A percentile compares a stretch with the other conserved stretches of the same genome.
Evolutionary conservation across 2,329 filamentous ascomycete species (phyloP).

Genomic region (Acrocalymma vagum): DNA sequence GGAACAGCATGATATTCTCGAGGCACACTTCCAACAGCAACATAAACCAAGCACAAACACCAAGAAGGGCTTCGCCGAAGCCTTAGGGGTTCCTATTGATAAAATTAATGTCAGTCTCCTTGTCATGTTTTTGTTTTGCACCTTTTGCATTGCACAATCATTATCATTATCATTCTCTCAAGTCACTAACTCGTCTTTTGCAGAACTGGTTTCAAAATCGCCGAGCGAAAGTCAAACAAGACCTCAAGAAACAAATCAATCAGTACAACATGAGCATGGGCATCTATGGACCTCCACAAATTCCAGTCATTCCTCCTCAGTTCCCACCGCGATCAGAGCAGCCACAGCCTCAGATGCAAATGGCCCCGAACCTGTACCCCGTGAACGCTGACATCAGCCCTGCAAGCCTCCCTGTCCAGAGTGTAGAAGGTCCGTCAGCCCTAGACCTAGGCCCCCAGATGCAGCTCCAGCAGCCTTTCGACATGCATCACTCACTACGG

Average conservation of each 20-base stretch:
- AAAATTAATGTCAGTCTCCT: constrained; percentile 61
- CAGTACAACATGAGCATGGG: constrained; percentile 46
- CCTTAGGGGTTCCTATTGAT: constrained; percentile 58
- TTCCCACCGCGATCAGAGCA: constrained; percentile 21
- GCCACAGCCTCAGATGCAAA: constrained; percentile 29
- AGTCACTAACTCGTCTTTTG: constrained; percentile 39
- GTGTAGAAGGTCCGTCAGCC: constrained; percentile 38
- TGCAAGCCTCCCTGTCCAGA: constrained; percentile 41
- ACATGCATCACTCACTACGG: constrained; percentile 43
- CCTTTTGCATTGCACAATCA: background rate
- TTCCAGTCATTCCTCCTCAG: constrained; percentile 20
- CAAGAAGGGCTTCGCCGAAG: constrained; percentile 60
- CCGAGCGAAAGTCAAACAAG: constrained; percentile 62
- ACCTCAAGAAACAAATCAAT: constrained; percentile 56
- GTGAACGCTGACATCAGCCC: constrained; percentile 46
- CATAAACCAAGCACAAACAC: constrained; percentile 59
- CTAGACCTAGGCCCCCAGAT: constrained; percentile 41
- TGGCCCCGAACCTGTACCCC: constrained; percentile 36
- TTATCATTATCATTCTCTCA: too few relatives aligned
- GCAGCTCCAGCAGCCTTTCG: constrained; percentile 41
- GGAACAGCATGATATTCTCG: constrained; percentile 62
- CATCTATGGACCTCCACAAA: constrained; percentile 28
- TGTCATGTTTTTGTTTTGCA: background rate
- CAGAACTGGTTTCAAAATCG: constrained; percentile 65
- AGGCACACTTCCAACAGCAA: constrained; percentile 58